Base-by-base conservation (phyloP, 305 asterid species). In the Fraxinus greggii region DNA sequence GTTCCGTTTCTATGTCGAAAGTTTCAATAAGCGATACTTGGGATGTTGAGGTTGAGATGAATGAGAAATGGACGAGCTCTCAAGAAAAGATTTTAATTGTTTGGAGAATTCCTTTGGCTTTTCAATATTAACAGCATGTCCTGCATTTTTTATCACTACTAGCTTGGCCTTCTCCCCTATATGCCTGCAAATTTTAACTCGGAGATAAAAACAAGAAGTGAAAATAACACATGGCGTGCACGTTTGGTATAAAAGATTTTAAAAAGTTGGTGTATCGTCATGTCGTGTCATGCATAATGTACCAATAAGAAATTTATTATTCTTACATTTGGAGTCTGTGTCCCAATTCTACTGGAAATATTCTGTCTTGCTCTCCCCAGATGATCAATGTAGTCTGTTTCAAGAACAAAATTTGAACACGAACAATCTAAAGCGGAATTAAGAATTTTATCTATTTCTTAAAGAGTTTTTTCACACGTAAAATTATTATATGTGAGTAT, bases 101-200 rank as follows among this genome's bases (percentile, higher is more conserved):
- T 89, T 93, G 1, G 92, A 89, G 31, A 93, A 92, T 77, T 95
- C 92, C 86, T 77, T 91, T 1, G 95, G 95, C 83, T 92, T 95
- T 86, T 95, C 98, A 69, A 94, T 87, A 90, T 95, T 94, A 84
- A 94, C 90, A 4, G 97, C 97, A 85, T 95, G 97, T 6, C 99
- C 98, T 7, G 97, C 97, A 70, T 92, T 87, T 87, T 91, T 92
- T 61, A 95, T 92, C 69, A 93, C 92, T 80, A 91, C 91, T 10
- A 95, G 38, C 54, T 81, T 83, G 23, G 99, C 97, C 81, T 86
- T 86, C 19, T 90, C 97, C 59, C 97, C 97, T 17, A 95, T 89
- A 86, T 94, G 97, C 84, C 98, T 95, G 89, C 79, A 78, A 29
- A 31, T 67, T 13, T 48, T 8, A 67, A 12, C 21, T 40, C 32